Evolutionary conservation across 1,284 basidiomycete genomes (phyloP).

Genomic region (Mycocalia duriaeana): DNA sequence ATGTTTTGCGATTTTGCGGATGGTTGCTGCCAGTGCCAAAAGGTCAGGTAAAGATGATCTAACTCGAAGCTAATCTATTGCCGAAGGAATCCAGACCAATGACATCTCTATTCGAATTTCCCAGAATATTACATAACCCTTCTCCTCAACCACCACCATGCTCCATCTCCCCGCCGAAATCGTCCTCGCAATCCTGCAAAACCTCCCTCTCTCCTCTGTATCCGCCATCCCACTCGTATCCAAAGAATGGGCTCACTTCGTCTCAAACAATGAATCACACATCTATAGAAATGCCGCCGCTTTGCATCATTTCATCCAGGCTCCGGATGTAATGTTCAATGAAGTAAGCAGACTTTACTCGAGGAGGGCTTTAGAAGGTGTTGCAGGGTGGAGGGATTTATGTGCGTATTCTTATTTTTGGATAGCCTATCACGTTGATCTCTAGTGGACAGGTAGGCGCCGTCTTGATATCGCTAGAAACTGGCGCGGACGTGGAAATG

Average conservation of each 20-base stretch:
- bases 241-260: conserved; percentile 39
- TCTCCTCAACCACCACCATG: too few species aligned
- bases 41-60: too few species aligned
- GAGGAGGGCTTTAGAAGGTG: conserved; percentile 25
- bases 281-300: conserved; percentile 52
- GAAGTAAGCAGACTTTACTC: conserved; percentile 23
- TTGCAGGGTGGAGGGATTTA: conserved; percentile 48
- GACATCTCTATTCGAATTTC: too few species aligned
- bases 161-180: conserved; percentile 44
- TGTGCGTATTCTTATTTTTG: conserved; percentile 38
- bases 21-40: too few species aligned
- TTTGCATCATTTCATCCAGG: conserved; percentile 39
- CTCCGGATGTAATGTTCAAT: conserved; percentile 11
- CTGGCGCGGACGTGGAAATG: conserved; percentile 49
- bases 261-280: conserved; percentile 37
- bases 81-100: too few species aligned
- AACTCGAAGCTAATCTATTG: too few species aligned
- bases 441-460: conserved; percentile 36
- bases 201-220: conserved; percentile 42
- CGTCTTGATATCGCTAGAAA: conserved; percentile 41
- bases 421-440: neutral
- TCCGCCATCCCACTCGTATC: conserved; percentile 30
- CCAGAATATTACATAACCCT: too few species aligned
- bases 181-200: conserved; percentile 37
- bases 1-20: too few species aligned